Percentiles rank a stretch among this genome's conserved stretches.
phyloP scores from a whole-genome alignment of 2,329 filamentous ascomycete genomes.

The Escovopsis weberi region DNA sequence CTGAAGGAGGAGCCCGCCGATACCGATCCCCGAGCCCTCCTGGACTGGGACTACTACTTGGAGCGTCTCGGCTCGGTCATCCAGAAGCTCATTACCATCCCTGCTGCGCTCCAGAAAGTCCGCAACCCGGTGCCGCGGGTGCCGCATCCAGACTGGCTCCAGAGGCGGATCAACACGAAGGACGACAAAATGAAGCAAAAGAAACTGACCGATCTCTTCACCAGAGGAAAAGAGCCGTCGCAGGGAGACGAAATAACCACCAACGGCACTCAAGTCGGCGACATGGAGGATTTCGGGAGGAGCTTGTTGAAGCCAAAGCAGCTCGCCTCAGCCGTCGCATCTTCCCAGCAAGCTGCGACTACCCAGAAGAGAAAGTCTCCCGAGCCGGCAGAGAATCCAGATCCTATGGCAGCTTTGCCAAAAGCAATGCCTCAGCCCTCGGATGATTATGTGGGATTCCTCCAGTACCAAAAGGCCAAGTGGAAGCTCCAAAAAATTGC shows the following conservation, averaged over 20 bases:
- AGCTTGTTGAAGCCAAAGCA: conserved; percentile 52
- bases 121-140: conserved; percentile 90
- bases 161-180: conserved; percentile 82
- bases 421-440: conserved; percentile 71
- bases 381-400: conserved; percentile 49
- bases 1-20: conserved; percentile 81
- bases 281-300: conserved; percentile 71
- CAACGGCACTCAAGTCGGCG: conserved; percentile 39
- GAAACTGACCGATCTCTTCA: conserved; percentile 91
- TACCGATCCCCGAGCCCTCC: conserved; percentile 75
- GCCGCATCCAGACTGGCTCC: conserved; percentile 90
- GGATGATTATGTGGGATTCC: conserved; percentile 74
- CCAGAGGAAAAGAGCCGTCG: conserved; percentile 42
- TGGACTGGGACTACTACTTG: conserved; percentile 96
- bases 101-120: conserved; percentile 87
- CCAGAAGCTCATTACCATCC: conserved; percentile 97
- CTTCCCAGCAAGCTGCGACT: conserved; percentile 35
- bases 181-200: conserved; percentile 98
- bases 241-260: conserved; percentile 59
- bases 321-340: conserved; percentile 36
- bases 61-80: conserved; percentile 94
- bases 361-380: conserved; percentile 60
- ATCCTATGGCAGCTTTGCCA: conserved; percentile 73
- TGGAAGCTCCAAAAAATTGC: conserved; percentile 97
- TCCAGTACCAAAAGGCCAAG: conserved; percentile 94